Evolutionary conservation across 2,329 filamentous ascomycete genomes (phyloP).

Genomic region (Curvularia eragrostidis): DNA sequence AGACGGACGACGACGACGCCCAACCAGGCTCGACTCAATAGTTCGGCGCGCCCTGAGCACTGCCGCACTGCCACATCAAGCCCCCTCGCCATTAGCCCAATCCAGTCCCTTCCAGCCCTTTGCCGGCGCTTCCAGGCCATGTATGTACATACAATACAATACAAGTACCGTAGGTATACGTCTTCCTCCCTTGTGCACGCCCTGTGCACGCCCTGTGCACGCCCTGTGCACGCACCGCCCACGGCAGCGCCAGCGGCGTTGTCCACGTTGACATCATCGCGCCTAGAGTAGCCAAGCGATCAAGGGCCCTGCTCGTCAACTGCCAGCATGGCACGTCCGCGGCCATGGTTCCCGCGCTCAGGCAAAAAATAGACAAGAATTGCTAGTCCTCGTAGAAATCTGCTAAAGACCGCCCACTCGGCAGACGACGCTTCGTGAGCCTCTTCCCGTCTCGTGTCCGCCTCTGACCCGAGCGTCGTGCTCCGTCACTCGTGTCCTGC

Average conservation of each 20-base stretch:
- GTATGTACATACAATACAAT: not conserved
- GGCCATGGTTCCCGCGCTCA: not conserved
- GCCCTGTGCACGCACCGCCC: not conserved
- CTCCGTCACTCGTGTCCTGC: not conserved
- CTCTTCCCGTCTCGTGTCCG: not conserved
- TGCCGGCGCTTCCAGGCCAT: too few species aligned
- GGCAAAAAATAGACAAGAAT: not conserved
- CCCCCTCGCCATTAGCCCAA: not conserved
- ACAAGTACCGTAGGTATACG: too few species aligned
- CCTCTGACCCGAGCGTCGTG: not conserved
- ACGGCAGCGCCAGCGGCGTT: not conserved
- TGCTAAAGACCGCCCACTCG: too few species aligned
- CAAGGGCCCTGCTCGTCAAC: not conserved
- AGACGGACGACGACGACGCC: conserved; percentile 11
- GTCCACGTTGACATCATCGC: conserved; percentile 22
- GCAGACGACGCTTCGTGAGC: not conserved
- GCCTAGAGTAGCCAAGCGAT: conserved; percentile 8
- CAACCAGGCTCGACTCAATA: conserved; percentile 10
- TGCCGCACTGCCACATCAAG: not conserved
- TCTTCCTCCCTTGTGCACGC: not conserved
- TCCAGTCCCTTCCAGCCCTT: not conserved
- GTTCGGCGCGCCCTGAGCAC: conserved; percentile 1
- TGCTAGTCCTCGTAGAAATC: too few species aligned
- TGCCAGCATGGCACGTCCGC: not conserved
- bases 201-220: not conserved